Base-by-base conservation (phyloP, 2,329 filamentous ascomycete species). In the Xylaria sp. region DNA sequence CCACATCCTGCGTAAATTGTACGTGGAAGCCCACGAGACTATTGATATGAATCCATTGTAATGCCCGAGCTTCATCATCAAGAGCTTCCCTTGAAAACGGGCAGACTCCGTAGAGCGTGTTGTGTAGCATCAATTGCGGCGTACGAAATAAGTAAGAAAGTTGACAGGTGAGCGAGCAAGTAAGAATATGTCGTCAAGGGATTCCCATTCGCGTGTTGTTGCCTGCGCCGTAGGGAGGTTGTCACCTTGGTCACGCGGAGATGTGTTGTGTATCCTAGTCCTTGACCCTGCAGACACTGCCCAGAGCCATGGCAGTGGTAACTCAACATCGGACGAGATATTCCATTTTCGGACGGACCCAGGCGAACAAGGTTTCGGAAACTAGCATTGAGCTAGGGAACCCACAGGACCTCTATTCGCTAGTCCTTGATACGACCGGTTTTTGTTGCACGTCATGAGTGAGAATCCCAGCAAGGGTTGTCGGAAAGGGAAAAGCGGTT, bases 261-360 rank as follows among this genome's bases (percentile, higher is more conserved):
- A 18, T 42, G 16, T 42, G 61, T 25, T 62, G 51, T 40, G 58
- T 58, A 57, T 53, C 60, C 42, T 13, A 59, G 42, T 35, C 67
- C 58, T 60, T 32, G 25, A 51, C 29, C 63, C 64, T 67, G 68
- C 64, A 63, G 55, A 58, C 60, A 68, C 58, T 68, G 68, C 68
- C 69, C 69, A 18, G 69, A 62, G 29, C 69, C 69, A 66, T 71
- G 66, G 69, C 47, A 53, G 60, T 69, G 69, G 69, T 61, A 71
- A 66, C 27, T 37, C 12, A 44, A 58, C 18, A 37, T 44, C 37
- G 53, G 58, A 23, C 16, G 50, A 37, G 29, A 29, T 42, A 35
- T 44, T 63, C 54, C 60, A 58, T 42, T 68, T 66, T 68, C 53
- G 69, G 69, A 61, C 54, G 58, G 50, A n/a, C 13, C 25, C 42